phyloP scores from a whole-genome alignment of 2,329 filamentous ascomycete species.

The Aspergillus puulaauensis region DNA sequence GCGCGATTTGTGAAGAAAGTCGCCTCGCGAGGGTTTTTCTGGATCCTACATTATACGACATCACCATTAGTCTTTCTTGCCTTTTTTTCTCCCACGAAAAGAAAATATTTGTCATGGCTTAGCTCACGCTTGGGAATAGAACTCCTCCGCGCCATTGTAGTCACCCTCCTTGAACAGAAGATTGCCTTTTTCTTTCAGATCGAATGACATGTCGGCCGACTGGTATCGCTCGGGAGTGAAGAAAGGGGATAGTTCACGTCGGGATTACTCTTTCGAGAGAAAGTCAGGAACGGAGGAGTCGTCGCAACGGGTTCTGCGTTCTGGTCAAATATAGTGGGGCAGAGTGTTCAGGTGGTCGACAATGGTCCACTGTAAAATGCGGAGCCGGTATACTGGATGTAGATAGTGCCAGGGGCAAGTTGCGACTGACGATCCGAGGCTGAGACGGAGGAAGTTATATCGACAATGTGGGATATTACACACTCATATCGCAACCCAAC shows the following conservation, averaged over 20 bases:
- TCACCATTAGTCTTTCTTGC: neutral
- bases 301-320: conserved; percentile 3
- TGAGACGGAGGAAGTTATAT: neutral
- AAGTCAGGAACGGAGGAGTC: neutral
- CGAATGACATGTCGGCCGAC: conserved; percentile 31
- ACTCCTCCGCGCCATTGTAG: conserved; percentile 46
- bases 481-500: neutral
- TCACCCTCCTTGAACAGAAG: conserved; percentile 47
- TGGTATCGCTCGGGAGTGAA: neutral
- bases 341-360: neutral
- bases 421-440: neutral
- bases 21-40: conserved; percentile 73
- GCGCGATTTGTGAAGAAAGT: conserved; percentile 87
- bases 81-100: neutral
- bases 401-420: neutral
- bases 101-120: neutral
- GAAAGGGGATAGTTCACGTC: neutral
- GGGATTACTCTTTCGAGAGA: conserved; percentile 4
- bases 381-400: conserved; percentile 8
- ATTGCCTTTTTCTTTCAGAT: conserved; percentile 47
- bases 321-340: conserved; percentile 13
- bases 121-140: conserved; percentile 47
- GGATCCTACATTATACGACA: conserved; percentile 56
- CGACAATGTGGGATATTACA: neutral
- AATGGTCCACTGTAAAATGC: conserved; percentile 12